phyloP scores from a whole-genome alignment of 1,284 basidiomycete species.

The Peniophora sp. region DNA sequence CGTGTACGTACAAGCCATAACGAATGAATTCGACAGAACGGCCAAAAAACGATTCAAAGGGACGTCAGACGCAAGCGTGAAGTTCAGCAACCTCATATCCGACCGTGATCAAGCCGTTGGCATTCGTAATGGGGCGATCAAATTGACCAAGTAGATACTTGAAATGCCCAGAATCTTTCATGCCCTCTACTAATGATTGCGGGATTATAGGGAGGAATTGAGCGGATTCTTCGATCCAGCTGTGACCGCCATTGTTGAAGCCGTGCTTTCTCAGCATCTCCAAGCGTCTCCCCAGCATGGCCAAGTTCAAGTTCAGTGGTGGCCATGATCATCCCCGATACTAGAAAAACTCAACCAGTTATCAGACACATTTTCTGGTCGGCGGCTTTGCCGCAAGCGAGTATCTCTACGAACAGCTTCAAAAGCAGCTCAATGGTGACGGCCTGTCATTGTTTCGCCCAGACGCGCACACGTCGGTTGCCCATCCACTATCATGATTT shows the following conservation, averaged over 20 bases:
- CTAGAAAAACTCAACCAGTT: background rate
- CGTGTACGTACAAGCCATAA: background rate
- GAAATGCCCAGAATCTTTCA: no score
- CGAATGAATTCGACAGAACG: background rate
- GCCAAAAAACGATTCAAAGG: constrained; percentile 1
- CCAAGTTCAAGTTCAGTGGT: background rate
- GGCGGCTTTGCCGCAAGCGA: background rate
- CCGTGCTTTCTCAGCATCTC: background rate
- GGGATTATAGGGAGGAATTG: background rate
- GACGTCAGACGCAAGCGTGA: background rate
- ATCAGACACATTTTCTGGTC: background rate
- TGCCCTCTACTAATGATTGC: background rate
- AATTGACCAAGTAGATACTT: background rate
- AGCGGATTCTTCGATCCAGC: background rate
- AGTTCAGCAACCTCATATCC: background rate
- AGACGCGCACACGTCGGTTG: background rate
- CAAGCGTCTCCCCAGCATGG: background rate
- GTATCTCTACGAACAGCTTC: background rate
- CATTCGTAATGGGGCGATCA: background rate
- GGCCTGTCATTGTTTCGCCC: background rate
- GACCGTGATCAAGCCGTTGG: background rate
- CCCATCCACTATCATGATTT: background rate
- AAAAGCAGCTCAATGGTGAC: background rate
- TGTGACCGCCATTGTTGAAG: background rate
- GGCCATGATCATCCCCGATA: background rate